A percentile compares a stretch with the other conserved stretches of the same genome.
phyloP scores from a whole-genome alignment of 1,284 basidiomycete genomes.

The Cryptococcus jaspeensis region DNA sequence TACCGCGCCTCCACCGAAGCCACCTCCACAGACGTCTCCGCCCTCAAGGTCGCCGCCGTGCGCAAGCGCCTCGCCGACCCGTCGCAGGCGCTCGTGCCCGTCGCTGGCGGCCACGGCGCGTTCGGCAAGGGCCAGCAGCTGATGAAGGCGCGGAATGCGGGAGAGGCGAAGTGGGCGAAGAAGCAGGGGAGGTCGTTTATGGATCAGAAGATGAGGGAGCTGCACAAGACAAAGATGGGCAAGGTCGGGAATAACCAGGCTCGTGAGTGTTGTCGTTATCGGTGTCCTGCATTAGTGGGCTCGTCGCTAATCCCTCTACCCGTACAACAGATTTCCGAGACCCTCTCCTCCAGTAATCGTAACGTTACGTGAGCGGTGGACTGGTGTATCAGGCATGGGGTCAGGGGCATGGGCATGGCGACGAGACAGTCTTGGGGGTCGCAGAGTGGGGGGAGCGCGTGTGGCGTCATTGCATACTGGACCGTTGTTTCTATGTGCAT shows the following conservation, averaged over 20 bases:
- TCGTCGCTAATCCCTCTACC: neutral
- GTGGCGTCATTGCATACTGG: no score
- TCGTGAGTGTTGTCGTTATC: slow-evolving; percentile 47
- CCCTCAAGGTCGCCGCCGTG: slow-evolving; percentile 61
- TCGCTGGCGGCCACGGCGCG: slow-evolving; percentile 81
- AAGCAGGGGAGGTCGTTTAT: slow-evolving; percentile 81
- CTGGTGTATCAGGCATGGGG: no score
- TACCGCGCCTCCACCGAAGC: slow-evolving; percentile 53
- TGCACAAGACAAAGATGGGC: slow-evolving; percentile 74
- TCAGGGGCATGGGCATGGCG: no score
- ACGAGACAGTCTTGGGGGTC: no score
- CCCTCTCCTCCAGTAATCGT: slow-evolving; percentile 40
- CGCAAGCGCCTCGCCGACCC: slow-evolving; percentile 74
- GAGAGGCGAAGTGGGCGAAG: slow-evolving; percentile 90
- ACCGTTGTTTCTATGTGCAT: no score
- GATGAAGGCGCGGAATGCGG: slow-evolving; percentile 86
- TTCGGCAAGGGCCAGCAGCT: slow-evolving; percentile 76
- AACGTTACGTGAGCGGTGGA: no score
- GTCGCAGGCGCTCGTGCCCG: slow-evolving; percentile 74
- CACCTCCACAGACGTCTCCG: slow-evolving; percentile 32
- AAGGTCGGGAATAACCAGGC: slow-evolving; percentile 78
- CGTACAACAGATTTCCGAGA: slow-evolving; percentile 59
- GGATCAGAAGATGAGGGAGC: slow-evolving; percentile 73
- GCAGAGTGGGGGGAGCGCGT: no score
- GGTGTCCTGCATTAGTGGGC: slow-evolving; percentile 1